Conservation (phyloP, 805 yeast species). For the Ogataea chonburiensis region DNA sequence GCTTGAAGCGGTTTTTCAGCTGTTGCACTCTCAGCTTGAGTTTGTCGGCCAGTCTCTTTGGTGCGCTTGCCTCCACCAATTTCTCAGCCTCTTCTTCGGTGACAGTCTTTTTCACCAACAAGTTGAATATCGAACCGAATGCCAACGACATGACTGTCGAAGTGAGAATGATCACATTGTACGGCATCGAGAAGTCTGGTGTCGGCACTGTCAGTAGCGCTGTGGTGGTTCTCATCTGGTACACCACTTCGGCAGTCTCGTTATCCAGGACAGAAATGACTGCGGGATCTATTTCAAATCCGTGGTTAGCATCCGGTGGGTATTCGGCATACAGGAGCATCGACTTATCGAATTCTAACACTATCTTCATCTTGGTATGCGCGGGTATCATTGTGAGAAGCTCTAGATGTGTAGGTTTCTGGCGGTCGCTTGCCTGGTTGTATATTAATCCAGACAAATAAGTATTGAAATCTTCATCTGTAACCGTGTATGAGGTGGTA, state of each 20-base stretch:
- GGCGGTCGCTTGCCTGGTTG: conserved; percentile 75
- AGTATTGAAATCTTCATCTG: conserved; percentile 32
- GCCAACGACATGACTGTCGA: conserved; percentile 91
- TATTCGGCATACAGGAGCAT: conserved; percentile 82
- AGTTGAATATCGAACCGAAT: conserved; percentile 82
- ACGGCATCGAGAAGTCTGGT: conserved; percentile 98
- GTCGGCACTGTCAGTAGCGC: conserved; percentile 84
- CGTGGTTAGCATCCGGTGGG: conserved; percentile 99
- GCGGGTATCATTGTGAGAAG: conserved; percentile 65
- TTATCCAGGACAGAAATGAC: conserved; percentile 56
- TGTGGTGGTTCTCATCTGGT: conserved; percentile 79
- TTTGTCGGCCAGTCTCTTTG: conserved; percentile 13
- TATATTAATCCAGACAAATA: conserved; percentile 57
- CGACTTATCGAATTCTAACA: conserved; percentile 84
- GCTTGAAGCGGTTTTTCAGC: conserved; percentile 2
- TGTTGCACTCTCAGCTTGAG: conserved; percentile 3
- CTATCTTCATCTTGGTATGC: conserved; percentile 53
- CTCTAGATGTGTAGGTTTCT: conserved; percentile 82
- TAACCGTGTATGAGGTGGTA: conserved; percentile 20
- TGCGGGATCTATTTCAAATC: conserved; percentile 92
- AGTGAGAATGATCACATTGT: conserved; percentile 90
- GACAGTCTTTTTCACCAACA: conserved; percentile 69
- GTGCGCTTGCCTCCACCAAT: conserved; percentile 18
- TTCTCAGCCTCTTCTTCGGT: conserved; percentile 68
- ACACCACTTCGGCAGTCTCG: conserved; percentile 26